A percentile compares a stretch with the other conserved stretches of the same genome.
Evolutionary conservation across 768 basidiomycete species (phyloP).

Genomic region (Lentinula edodes): DNA sequence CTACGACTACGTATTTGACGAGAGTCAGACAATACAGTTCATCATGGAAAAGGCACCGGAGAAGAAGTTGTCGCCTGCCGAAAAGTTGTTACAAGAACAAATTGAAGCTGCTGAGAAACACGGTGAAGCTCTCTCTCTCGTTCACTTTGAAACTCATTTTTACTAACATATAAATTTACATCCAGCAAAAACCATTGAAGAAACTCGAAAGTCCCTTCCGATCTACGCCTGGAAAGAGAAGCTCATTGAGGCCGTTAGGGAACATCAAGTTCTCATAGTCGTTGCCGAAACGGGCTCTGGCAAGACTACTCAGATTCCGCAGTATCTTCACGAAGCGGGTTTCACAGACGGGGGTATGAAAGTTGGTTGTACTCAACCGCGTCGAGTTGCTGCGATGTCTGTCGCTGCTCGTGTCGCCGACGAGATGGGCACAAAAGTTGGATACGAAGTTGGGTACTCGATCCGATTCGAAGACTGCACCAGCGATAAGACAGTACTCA

Average conservation of each 20-base stretch:
- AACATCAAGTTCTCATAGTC: slow-evolving; percentile 94
- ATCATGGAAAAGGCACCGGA: slow-evolving; percentile 79
- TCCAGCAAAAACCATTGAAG: slow-evolving; percentile 83
- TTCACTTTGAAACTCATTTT: not conserved
- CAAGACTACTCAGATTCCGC: slow-evolving; percentile 97
- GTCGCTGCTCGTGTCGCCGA: slow-evolving; percentile 99
- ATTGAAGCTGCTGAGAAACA: slow-evolving; percentile 89
- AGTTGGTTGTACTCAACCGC: slow-evolving; percentile 95
- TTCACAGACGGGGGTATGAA: slow-evolving; percentile 85
- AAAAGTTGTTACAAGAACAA: slow-evolving; percentile 78
- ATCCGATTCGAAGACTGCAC: slow-evolving; percentile 99
- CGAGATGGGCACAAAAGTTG: slow-evolving; percentile 96
- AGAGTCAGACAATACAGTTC: slow-evolving; percentile 94
- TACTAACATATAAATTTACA: not conserved
- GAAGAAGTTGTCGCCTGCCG: slow-evolving; percentile 72
- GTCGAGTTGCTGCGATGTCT: slow-evolving; percentile 98
- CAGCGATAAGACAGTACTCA: slow-evolving; percentile 96
- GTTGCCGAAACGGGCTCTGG: slow-evolving; percentile 99
- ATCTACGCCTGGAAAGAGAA: slow-evolving; percentile 87
- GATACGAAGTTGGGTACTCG: slow-evolving; percentile 98
- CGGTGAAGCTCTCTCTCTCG: slow-evolving; percentile 44
- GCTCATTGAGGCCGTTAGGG: slow-evolving; percentile 81
- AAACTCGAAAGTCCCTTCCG: slow-evolving; percentile 89
- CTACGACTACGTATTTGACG: slow-evolving; percentile 98
- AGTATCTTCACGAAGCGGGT: slow-evolving; percentile 97